Evolutionary conservation across 2,329 filamentous ascomycete species (phyloP), one percentile per base, ranked within the genome.

Genomic region (Bipolaris bicolor): DNA sequence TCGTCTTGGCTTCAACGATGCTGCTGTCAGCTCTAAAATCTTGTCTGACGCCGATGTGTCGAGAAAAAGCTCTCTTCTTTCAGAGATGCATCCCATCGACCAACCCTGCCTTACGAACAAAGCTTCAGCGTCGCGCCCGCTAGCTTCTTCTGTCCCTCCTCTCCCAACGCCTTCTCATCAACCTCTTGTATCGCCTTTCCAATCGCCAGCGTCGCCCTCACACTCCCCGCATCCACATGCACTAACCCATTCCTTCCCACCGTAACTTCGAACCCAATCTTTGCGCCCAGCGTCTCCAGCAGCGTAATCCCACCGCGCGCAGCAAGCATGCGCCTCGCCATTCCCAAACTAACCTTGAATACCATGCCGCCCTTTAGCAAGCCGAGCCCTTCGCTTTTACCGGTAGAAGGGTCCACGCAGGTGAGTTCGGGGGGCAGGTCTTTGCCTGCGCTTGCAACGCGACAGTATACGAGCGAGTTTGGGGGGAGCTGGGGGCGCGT

Each of bases 171-270:
- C 52, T 84, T 83, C 69, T 89, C 84, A 73, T 98, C 93, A n/a
- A 89, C 89, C 72, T 91, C 86, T 68, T 84, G 84, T 46, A 99
- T 80, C 41, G 91, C 90, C 65, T 86, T 86, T 1, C 93, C 94
- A 54, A 98, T 90, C 0, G 87, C 84, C 60, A 97, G 80, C 7
- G 92, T 88, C 31, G 87, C 88, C 78, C 85, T 89, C 36, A 89
- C 79, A 60, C 82, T 89, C 26, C 89, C 90, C 64, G 90, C 92
- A 71, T 94, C 88, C 13, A 98, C 90, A 92, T 95, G 98, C 20
- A 98, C 85, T 75, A 87, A 89, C 39, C 95, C 95, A 76, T 99
- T 99, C 70, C 92, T 86, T 16, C 95, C 95, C 7, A 97, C 90
- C 0, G 94, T 94, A 58, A 96, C 90, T 81, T 99, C 95, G 75